Evolutionary conservation across 768 basidiomycete genomes (phyloP).

Genomic region (Auricularia cornea): DNA sequence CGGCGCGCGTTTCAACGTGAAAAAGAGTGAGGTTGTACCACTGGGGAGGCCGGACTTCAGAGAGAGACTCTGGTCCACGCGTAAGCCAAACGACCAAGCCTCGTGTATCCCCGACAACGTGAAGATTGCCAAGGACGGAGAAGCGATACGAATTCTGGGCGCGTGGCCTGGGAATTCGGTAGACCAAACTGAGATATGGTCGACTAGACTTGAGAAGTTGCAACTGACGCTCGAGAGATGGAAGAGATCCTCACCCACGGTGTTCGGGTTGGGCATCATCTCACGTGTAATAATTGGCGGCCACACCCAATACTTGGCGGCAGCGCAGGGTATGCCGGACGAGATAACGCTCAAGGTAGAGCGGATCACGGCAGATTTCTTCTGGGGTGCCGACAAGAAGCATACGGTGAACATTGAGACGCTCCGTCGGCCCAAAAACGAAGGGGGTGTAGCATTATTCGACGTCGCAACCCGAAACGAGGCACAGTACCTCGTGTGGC

Average conservation of each 20-base stretch:
- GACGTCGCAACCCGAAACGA: neutral
- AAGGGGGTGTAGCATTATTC: neutral
- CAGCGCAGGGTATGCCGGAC: neutral
- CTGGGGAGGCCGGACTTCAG: slow-evolving; percentile 9
- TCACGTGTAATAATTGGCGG: neutral
- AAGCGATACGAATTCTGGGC: slow-evolving; percentile 22
- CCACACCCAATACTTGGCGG: neutral
- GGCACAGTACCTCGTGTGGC: neutral
- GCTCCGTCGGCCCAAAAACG: no score
- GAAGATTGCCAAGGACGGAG: no score
- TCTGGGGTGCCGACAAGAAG: neutral
- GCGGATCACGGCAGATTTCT: neutral
- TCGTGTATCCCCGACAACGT: neutral
- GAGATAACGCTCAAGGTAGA: neutral
- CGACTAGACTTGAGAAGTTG: slow-evolving; percentile 4
- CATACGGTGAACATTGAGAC: neutral
- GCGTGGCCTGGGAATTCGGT: slow-evolving; percentile 10
- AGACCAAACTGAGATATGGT: slow-evolving; percentile 6
- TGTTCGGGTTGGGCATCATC: neutral
- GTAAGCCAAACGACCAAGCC: no score
- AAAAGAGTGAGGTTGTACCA: no score
- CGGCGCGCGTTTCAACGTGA: no score
- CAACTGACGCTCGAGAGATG: neutral
- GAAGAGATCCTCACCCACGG: neutral
- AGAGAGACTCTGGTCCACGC: no score